Evolutionary conservation across 768 basidiomycete species (phyloP).

Genomic region (Podaxis pistillaris): DNA sequence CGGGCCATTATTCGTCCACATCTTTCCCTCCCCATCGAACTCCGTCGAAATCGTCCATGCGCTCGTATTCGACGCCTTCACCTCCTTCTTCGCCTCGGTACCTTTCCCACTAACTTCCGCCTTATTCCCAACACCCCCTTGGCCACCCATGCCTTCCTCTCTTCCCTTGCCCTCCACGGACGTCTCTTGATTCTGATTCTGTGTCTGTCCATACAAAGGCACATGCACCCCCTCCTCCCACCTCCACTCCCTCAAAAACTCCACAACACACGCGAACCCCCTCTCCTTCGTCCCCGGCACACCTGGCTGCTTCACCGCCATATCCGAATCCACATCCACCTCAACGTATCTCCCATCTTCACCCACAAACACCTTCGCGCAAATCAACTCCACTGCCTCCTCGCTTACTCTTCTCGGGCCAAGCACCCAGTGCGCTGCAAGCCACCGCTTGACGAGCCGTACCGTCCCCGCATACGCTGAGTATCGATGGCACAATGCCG

Average conservation of each 20-base stretch:
- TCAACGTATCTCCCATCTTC: conserved; percentile 34
- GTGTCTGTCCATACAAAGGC: conserved; percentile 56
- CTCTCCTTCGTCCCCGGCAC: conserved; percentile 76
- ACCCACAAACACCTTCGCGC: conserved; percentile 72
- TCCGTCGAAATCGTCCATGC: conserved; percentile 84
- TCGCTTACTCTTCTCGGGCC: conserved; percentile 59
- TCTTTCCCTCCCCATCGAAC: conserved; percentile 65
- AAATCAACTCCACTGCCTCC: conserved; percentile 84
- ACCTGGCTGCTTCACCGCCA: conserved; percentile 31
- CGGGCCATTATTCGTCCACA: conserved; percentile 75
- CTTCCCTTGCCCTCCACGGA: conserved; percentile 27
- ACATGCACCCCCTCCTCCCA: conserved; percentile 77
- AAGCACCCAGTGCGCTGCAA: conserved; percentile 87
- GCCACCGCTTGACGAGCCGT: conserved; percentile 89
- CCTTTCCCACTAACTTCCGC: conserved; percentile 15
- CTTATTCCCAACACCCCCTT: not conserved
- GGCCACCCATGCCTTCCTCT: conserved; percentile 15
- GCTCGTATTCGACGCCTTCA: conserved; percentile 23
- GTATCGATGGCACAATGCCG: conserved; percentile 75
- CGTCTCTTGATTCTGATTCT: not conserved
- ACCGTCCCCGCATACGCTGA: conserved; percentile 82
- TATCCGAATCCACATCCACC: conserved; percentile 28
- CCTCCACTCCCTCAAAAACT: conserved; percentile 78
- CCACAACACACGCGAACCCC: conserved; percentile 74
- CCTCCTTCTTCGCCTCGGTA: conserved; percentile 15